Evolutionary conservation across 768 basidiomycete genomes (phyloP), one percentile per base, ranked within the genome.

Genomic region (Tulasnella sp.): DNA sequence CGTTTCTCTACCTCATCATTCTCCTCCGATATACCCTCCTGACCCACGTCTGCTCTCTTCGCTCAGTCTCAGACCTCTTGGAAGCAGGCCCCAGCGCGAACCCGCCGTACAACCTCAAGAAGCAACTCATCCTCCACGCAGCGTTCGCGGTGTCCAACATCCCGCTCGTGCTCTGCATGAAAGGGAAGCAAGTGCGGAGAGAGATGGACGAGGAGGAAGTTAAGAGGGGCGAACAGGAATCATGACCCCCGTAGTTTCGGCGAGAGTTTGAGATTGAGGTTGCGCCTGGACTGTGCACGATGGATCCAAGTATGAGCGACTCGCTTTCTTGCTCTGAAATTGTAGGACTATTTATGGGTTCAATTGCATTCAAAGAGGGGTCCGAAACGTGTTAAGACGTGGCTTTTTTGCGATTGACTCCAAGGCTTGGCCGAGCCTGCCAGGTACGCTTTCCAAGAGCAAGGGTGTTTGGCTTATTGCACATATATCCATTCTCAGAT

Each of bases 31-130:
- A 7, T 16, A 7, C 40, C 40, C 40, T 40, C 16, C 40, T 40
- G 40, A 40, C 40, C n/a, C n/a, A n/a, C n/a, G n/a, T n/a, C n/a
- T n/a, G n/a, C n/a, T n/a, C n/a, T n/a, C n/a, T n/a, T n/a, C n/a
- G n/a, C n/a, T n/a, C 3, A 67, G 66, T 67, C 39, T 39, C 66
- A 1, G 40, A 42, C 19, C 0, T 6, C 2, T 22, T 67, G 17
- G n/a, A 42, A 59, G 89, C 85, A 14, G 81, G 85, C 3, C 75
- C 82, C 9, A 78, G 83, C 42, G 90, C 88, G 16, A 78, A 83
- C 62, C 92, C 91, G 0, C 91, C 92, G 0, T 80, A 86, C 37
- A 91, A 91, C 78, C 90, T 94, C 90, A 85, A 79, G 37, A 81
- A 82, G 11, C 86, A 86, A 2, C 80, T 91, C 62, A 87, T 94